These are phyloP conservation scores for Neofusicoccum sp. DNA, from an alignment of 2,329 filamentous ascomycete genomes.

Conservation along the genomic window DNA sequence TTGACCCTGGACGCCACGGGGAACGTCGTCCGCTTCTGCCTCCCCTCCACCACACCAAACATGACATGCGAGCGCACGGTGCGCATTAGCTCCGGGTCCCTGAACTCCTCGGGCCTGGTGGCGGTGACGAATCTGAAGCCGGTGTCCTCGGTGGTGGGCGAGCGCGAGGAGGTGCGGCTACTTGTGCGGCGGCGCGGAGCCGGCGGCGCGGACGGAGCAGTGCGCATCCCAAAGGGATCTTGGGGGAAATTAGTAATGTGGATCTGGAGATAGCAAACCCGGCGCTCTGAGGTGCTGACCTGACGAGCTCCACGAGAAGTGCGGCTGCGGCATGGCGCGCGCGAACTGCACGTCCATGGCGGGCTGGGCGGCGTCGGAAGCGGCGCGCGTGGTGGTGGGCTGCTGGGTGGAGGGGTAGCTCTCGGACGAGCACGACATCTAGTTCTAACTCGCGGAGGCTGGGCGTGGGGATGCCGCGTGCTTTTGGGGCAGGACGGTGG, in stretches of 20 bases:
- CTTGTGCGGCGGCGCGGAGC: neutral
- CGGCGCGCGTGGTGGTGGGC: constrained; percentile 3
- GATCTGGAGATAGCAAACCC: neutral
- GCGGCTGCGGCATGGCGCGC: constrained; percentile 1
- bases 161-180: constrained; percentile 13
- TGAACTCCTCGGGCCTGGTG: constrained; percentile 35
- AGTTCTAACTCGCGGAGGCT: neutral
- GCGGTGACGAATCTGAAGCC: constrained; percentile 37
- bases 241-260: neutral
- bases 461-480: neutral
- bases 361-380: neutral
- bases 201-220: constrained; percentile 15
- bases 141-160: constrained; percentile 8
- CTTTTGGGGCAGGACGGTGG: neutral
- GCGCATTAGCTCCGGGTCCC: constrained; percentile 35
- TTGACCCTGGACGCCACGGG: neutral
- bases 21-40: constrained; percentile 24
- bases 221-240: constrained; percentile 6
- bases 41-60: constrained; percentile 33
- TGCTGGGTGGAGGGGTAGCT: constrained; percentile 6
- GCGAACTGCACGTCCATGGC: constrained; percentile 14
- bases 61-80: constrained; percentile 40
- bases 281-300: neutral
- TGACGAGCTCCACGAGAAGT: constrained; percentile 8
- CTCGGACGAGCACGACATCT: constrained; percentile 12